A percentile compares a stretch with the other conserved stretches of the same genome.
Conservation (phyloP, 2,329 filamentous ascomycete genomes). For the Curvularia sp. region DNA sequence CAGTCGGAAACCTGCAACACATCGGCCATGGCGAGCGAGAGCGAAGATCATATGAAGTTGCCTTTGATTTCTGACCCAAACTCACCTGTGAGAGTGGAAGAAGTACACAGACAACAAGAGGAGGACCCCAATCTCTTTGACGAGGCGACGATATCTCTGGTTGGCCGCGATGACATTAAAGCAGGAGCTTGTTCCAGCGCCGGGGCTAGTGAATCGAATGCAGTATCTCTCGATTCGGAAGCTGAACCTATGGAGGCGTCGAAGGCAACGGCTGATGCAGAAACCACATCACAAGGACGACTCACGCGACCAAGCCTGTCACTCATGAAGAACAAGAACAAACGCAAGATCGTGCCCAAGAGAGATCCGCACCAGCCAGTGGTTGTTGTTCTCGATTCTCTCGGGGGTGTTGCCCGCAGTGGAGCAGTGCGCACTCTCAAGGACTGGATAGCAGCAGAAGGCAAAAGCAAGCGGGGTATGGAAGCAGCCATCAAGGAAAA, state of each 20-base stretch:
- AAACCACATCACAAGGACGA: constrained; percentile 3
- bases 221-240: neutral
- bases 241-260: neutral
- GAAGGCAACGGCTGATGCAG: constrained; percentile 15
- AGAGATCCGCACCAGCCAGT: constrained; percentile 59
- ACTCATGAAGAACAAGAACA: constrained; percentile 33
- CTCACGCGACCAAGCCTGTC: constrained; percentile 20
- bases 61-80: neutral
- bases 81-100: neutral
- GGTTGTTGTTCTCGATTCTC: constrained; percentile 88
- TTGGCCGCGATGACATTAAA: constrained; percentile 28
- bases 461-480: constrained; percentile 66
- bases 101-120: neutral
- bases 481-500: constrained; percentile 55
- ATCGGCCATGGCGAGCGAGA: neutral
- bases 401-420: constrained; percentile 64
- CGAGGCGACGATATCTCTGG: constrained; percentile 30
- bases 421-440: constrained; percentile 72
- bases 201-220: neutral
- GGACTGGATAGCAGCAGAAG: constrained; percentile 79
- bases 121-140: constrained; percentile 33
- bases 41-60: neutral
- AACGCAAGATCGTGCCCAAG: constrained; percentile 35
- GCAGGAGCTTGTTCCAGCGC: neutral
- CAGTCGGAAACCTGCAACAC: neutral